These are phyloP conservation scores for Digitaria exilis DNA, from an alignment of 202 grass and related monocot genomes.

Conservation along the genomic window DNA sequence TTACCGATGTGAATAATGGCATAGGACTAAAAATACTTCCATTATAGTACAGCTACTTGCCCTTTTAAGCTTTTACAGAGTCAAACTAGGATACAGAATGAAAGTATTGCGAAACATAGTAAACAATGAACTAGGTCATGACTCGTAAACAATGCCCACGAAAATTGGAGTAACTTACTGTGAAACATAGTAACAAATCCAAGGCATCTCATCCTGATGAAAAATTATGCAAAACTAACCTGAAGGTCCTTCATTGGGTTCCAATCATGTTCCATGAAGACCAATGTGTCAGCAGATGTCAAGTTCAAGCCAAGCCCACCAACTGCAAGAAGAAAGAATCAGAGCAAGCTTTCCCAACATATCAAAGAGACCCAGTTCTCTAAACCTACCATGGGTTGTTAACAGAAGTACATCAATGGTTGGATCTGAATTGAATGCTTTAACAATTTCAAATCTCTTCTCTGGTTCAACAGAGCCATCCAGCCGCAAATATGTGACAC, in stretches of 20 bases:
- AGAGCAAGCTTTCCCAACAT: slow-evolving; percentile 40
- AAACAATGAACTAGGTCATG: not conserved
- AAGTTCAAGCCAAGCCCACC: slow-evolving; percentile 98
- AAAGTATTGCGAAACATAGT: no score
- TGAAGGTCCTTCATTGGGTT: slow-evolving; percentile 99
- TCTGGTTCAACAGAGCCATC: slow-evolving; percentile 92
- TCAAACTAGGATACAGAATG: not conserved
- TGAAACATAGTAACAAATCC: not conserved
- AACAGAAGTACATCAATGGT: slow-evolving; percentile 95
- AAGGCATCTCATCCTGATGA: not conserved
- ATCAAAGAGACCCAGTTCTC: slow-evolving; percentile 21
- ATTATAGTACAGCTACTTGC: not conserved
- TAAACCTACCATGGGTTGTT: slow-evolving; percentile 85
- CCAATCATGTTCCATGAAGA: slow-evolving; percentile 99
- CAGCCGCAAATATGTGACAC: slow-evolving; percentile 86
- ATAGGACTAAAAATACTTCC: not conserved
- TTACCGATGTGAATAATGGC: not conserved
- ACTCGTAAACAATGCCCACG: not conserved
- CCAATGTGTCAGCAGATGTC: slow-evolving; percentile 98
- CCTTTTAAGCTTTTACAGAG: not conserved
- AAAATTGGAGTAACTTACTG: not conserved
- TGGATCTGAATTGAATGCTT: slow-evolving; percentile 98
- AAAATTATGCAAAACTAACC: slow-evolving; percentile 49
- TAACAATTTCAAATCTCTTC: slow-evolving; percentile 99
- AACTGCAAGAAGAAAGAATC: slow-evolving; percentile 61